These are phyloP conservation scores for Achaetomium macrosporum DNA, from an alignment of 2,329 filamentous ascomycete genomes.

Conservation along the genomic window DNA sequence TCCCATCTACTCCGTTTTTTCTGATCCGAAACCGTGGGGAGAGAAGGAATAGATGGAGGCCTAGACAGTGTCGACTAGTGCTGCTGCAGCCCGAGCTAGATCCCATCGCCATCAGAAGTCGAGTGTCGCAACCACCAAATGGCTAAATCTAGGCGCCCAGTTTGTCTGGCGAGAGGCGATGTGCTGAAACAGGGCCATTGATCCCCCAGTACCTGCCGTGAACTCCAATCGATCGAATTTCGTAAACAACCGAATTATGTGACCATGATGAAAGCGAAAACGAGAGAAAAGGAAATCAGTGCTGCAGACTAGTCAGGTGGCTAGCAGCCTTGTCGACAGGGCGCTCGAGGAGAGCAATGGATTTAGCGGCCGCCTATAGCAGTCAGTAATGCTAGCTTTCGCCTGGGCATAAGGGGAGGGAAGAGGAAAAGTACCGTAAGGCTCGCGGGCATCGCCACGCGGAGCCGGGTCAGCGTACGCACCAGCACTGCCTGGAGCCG, in stretches of 20 bases:
- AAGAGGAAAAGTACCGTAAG: constrained; percentile 25
- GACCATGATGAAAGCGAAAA: constrained; percentile 24
- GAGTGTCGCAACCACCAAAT: constrained; percentile 25
- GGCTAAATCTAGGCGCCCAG: constrained; percentile 23
- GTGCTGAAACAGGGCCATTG: constrained; percentile 24
- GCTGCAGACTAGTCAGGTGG: constrained; percentile 18
- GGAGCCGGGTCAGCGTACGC: constrained; percentile 28
- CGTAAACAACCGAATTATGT: constrained; percentile 28
- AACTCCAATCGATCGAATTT: constrained; percentile 29
- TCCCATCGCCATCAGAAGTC: constrained; percentile 23
- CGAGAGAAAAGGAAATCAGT: constrained; percentile 21
- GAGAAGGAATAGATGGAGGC: constrained; percentile 18
- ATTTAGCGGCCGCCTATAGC: constrained; percentile 21
- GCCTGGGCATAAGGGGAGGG: not conserved
- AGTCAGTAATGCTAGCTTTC: constrained; percentile 8
- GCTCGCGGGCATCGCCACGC: constrained; percentile 27
- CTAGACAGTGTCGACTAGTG: constrained; percentile 25
- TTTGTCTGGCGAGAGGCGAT: constrained; percentile 21
- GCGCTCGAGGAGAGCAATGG: not conserved
- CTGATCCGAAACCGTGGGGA: constrained; percentile 20
- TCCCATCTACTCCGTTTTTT: constrained; percentile 24
- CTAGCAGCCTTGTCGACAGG: constrained; percentile 7
- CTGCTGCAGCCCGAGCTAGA: constrained; percentile 25
- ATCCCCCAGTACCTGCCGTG: constrained; percentile 26
- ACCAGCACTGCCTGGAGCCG: constrained; percentile 24